Base-by-base conservation (phyloP, 2,329 filamentous ascomycete genomes). In the Volutella citrinella region DNA sequence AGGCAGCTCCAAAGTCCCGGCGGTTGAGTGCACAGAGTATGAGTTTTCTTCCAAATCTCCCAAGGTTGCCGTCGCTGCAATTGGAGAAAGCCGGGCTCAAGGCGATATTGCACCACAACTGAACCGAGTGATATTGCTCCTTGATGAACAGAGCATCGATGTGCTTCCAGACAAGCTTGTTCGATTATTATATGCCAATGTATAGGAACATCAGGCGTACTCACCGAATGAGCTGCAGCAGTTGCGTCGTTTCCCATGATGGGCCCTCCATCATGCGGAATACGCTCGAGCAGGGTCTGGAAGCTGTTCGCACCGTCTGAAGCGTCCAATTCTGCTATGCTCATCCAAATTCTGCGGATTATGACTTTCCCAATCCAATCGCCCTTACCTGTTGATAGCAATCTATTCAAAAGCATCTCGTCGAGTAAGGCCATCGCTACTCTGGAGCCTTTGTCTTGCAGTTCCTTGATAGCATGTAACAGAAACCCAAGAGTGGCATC, bases 151-250 rank as follows among this genome's bases (percentile, higher is more conserved):
- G 66, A 2, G 68, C 60, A 32, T 89, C 84, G n/a, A 86, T 68
- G 17, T 72, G 76, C 60, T 88, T 93, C 88, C 89, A 96, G 5
- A 95, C 63, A 5, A 95, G 59, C 84, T 91, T 40, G 10, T 15
- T 26, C 18, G 42, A 51, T 52, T 19, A 51, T 43, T 22, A 7
- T 13, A 7, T n/a, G n/a, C n/a, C n/a, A n/a, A n/a, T n/a, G n/a
- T n/a, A n/a, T n/a, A n/a, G n/a, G n/a, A n/a, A n/a, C n/a, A n/a
- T n/a, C n/a, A n/a, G n/a, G 15, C 10, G 7, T 12, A 58, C 74
- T 48, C 54, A 84, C 80, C 20, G 78, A 84, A 47, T 87, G 82
- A 7, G 76, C 75, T 20, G 82, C 81, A 42, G 80, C 76, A 10
- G 84, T 78, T 6, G 80, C 79, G 42, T 77, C 71, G 5, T 75